These are phyloP conservation scores for Fraxinus velutina DNA, from an alignment of 305 asterid genomes.

Conservation along the genomic window DNA sequence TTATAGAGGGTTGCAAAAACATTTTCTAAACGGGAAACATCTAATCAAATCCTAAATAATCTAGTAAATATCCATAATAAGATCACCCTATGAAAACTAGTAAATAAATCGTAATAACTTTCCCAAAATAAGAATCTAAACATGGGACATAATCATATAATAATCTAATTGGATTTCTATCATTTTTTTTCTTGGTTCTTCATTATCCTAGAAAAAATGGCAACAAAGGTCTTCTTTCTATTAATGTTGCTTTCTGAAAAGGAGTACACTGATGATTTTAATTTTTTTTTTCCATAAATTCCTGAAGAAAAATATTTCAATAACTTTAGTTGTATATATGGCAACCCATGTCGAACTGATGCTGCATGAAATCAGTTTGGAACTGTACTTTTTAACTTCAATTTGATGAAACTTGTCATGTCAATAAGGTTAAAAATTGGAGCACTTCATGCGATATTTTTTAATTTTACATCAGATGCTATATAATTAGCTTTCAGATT, in stretches of 20 bases:
- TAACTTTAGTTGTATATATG: not conserved
- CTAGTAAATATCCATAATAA: not conserved
- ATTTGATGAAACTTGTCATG: not conserved
- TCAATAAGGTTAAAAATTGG: not conserved
- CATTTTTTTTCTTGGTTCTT: not conserved
- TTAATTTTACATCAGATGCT: not conserved
- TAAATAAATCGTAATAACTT: not conserved
- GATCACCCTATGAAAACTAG: not conserved
- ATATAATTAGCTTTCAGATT: not conserved
- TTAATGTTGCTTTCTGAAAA: not conserved
- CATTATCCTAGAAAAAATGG: not conserved
- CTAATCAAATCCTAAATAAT: not conserved
- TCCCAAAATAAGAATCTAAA: not conserved
- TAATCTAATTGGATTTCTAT: not conserved
- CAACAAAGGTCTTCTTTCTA: not conserved
- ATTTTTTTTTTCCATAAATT: not conserved
- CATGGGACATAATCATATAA: not conserved
- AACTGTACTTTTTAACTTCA: not conserved
- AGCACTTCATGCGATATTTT: not conserved
- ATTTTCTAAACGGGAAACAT: not conserved
- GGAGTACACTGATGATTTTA: not conserved
- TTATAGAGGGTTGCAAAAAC: not conserved
- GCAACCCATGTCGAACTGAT: not conserved
- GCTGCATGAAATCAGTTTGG: not conserved
- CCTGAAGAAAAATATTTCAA: not conserved